Conservation (phyloP, 495 filamentous ascomycete species). For the Penicillium ucsense region DNA sequence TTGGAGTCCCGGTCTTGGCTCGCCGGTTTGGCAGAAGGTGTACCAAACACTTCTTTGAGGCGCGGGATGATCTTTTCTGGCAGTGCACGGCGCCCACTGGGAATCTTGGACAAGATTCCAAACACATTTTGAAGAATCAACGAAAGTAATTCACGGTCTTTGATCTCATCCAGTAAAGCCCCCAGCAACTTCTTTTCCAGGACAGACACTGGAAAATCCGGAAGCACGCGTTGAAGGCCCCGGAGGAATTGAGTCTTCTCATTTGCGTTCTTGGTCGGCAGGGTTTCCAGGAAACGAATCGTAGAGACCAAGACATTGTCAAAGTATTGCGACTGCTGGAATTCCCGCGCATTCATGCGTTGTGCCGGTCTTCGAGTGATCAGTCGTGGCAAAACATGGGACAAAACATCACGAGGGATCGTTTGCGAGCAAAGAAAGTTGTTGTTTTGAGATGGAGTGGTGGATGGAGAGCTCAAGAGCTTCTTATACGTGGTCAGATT, state of each 20-base stretch:
- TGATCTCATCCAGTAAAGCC: conserved; percentile 79
- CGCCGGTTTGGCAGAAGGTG: conserved; percentile 35
- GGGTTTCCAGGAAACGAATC: conserved; percentile 81
- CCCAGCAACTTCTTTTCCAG: conserved; percentile 91
- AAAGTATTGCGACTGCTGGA: conserved; percentile 89
- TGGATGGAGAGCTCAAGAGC: conserved; percentile 63
- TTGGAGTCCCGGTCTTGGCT: conserved; percentile 64
- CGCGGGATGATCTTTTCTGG: conserved; percentile 75
- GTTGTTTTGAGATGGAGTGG: conserved; percentile 66
- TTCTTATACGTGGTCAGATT: conserved; percentile 75
- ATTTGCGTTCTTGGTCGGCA: conserved; percentile 82
- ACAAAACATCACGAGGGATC: conserved; percentile 67
- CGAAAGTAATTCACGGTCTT: conserved; percentile 76
- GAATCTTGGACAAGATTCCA: conserved; percentile 67
- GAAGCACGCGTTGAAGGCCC: conserved; percentile 73
- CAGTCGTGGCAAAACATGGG: conserved; percentile 65
- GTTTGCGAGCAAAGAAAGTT: conserved; percentile 72
- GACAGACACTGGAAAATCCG: conserved; percentile 84
- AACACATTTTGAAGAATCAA: conserved; percentile 85
- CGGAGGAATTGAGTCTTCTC: conserved; percentile 90
- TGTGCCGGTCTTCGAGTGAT: conserved; percentile 80
- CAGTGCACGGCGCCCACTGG: conserved; percentile 66
- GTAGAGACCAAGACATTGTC: conserved; percentile 94
- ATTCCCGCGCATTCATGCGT: conserved; percentile 79
- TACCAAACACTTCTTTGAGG: conserved; percentile 72